Conservation (phyloP, 2,329 filamentous ascomycete species). For the Lachnellula suecica region DNA sequence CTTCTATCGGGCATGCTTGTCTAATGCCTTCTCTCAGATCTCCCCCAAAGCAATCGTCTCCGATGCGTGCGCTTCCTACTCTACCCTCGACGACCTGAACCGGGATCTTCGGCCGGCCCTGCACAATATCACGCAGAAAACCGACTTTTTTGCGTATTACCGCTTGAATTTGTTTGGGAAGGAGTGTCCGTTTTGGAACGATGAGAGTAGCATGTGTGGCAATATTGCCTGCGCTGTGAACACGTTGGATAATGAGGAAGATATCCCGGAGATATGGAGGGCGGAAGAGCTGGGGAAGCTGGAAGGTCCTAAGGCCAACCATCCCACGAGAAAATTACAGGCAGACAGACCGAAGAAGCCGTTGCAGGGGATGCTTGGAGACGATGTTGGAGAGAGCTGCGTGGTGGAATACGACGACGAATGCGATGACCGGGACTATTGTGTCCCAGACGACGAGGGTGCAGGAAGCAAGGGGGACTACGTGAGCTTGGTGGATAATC, state of each 20-base stretch:
- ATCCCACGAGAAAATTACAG: conserved; percentile 76
- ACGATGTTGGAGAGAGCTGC: conserved; percentile 89
- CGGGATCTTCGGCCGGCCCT: conserved; percentile 72
- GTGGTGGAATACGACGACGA: conserved; percentile 97
- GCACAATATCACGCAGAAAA: conserved; percentile 77
- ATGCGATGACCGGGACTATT: conserved; percentile 95
- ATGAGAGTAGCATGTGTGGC: conserved; percentile 90
- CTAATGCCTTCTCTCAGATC: conserved; percentile 58
- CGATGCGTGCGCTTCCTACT: conserved; percentile 93
- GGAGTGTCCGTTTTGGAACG: conserved; percentile 93
- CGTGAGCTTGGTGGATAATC: conserved; percentile 89
- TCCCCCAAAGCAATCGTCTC: conserved; percentile 86
- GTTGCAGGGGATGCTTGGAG: conserved; percentile 78
- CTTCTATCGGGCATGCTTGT: conserved; percentile 28
- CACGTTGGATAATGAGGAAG: conserved; percentile 91
- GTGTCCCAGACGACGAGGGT: conserved; percentile 91
- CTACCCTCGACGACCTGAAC: conserved; percentile 85
- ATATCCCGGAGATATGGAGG: conserved; percentile 89
- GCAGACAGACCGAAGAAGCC: conserved; percentile 70
- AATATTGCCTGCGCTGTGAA: conserved; percentile 96
- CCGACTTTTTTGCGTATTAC: conserved; percentile 98
- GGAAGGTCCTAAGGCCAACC: conserved; percentile 85
- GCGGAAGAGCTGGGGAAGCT: conserved; percentile 90
- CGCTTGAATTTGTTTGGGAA: conserved; percentile 93
- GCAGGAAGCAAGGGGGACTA: conserved; percentile 88